Base-by-base conservation (phyloP, 345 rosid genomes). In the Sonneratia alba region DNA sequence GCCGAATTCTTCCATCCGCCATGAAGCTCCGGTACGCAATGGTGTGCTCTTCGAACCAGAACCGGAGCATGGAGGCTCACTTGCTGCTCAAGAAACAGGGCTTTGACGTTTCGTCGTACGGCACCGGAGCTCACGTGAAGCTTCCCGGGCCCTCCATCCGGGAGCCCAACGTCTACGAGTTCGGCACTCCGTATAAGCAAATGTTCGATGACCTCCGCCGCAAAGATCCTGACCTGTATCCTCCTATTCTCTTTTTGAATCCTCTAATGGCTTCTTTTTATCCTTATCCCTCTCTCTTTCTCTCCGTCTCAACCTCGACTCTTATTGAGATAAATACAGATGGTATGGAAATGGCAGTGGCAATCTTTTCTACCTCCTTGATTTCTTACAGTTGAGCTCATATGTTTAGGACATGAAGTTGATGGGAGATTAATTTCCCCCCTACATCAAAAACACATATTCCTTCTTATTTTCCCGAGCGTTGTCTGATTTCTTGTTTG, bases 171-270 rank as follows among this genome's bases (percentile, higher is more conserved):
- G 93, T 92, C 78, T 92, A 95, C 81, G 97, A 95, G 3, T 95
- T 92, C 57, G 97, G 99, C 45, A 92, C 97, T 63, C 99, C 97
- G 32, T 95, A 95, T 85, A 88, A 88, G 85, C 89, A 88, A 27
- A 95, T 95, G 99, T 87, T 91, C 71, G 97, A 95, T 3, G 97
- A 95, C 59, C 96, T 95, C 79, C 79, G 97, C 72, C 97, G 97
- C 79, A 90, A 95, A 79, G 99, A 95, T 77, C 91, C 97, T 16
- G 97, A 92, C 4, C 89, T 94, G 99, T 95, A 89, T 84, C 84
- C 83, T 78, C 48, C 53, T 70, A 19, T 7, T 10, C 21, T 13
- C 47, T 6, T 65, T 2, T 49, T 38, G 21, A 3, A 1, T 21
- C 16, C 53, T 53, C 57, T 48, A 67, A 67, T 22, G 36, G 36